phyloP scores from a whole-genome alignment of 2,329 filamentous ascomycete genomes.

The Penicillium hesseltinei region DNA sequence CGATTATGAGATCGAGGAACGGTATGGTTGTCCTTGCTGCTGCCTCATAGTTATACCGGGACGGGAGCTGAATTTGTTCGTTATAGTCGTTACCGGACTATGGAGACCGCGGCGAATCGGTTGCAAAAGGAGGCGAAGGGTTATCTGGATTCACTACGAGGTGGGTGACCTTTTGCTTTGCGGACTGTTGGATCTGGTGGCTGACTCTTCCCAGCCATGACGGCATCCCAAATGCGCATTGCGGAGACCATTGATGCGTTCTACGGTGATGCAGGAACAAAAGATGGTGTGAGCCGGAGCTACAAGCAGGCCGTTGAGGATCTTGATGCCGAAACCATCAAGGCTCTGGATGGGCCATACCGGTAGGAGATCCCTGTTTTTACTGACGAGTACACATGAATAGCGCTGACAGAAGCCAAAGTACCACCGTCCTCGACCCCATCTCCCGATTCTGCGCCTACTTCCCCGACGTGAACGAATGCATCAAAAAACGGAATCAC shows the following conservation, averaged over 20 bases:
- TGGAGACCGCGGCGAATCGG: slow-evolving; percentile 89
- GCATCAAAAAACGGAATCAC: slow-evolving; percentile 98
- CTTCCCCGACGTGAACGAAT: slow-evolving; percentile 98
- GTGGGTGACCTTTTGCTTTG: slow-evolving; percentile 44
- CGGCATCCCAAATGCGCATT: slow-evolving; percentile 97
- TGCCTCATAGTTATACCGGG: not conserved
- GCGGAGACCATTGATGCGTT: slow-evolving; percentile 99
- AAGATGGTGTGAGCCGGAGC: slow-evolving; percentile 89
- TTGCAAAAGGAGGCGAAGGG: slow-evolving; percentile 98
- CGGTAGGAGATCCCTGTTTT: slow-evolving; percentile 50
- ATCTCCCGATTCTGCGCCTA: slow-evolving; percentile 96
- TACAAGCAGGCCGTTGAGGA: slow-evolving; percentile 99
- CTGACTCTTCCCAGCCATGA: slow-evolving; percentile 70
- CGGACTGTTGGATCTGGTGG: not conserved
- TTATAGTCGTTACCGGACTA: slow-evolving; percentile 86
- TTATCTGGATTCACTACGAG: slow-evolving; percentile 91
- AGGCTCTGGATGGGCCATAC: slow-evolving; percentile 94
- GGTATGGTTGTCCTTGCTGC: slow-evolving; percentile 48
- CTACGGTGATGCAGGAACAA: slow-evolving; percentile 92
- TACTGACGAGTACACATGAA: not conserved
- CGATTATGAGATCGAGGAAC: slow-evolving; percentile 96
- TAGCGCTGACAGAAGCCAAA: slow-evolving; percentile 30
- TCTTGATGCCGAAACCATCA: slow-evolving; percentile 96
- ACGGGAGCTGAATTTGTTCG: slow-evolving; percentile 20
- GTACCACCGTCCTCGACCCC: slow-evolving; percentile 89